Evolutionary conservation across 495 filamentous ascomycete species (phyloP).

Genomic region (Thermothielavioides terrestris): DNA sequence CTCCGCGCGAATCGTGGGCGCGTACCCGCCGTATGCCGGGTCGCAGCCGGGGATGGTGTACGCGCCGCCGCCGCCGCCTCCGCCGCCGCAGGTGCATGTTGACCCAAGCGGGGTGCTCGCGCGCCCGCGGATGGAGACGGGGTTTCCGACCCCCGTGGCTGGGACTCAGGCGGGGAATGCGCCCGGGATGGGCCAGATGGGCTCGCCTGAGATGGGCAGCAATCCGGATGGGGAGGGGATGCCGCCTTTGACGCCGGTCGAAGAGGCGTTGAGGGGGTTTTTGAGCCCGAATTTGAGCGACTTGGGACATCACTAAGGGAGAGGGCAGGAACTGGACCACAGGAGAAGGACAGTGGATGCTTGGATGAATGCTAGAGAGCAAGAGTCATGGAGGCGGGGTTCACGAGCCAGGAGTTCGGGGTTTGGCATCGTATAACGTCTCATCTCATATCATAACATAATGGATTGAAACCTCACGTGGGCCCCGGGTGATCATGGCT

Average conservation of each 20-base stretch:
- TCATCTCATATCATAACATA: too few relatives aligned
- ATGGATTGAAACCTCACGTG: too few relatives aligned
- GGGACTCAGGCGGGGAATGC: background rate
- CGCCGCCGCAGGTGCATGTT: too few relatives aligned
- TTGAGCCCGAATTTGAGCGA: constrained; percentile 4
- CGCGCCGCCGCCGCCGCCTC: background rate
- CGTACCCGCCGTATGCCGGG: background rate
- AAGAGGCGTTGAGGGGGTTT: constrained; percentile 8
- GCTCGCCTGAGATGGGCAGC: background rate
- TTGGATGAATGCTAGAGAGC: too few relatives aligned
- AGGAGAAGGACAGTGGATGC: too few relatives aligned
- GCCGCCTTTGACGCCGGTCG: constrained; percentile 11
- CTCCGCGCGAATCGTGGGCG: background rate
- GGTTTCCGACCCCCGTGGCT: background rate
- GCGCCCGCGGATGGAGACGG: constrained; percentile 6
- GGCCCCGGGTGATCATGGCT: too few relatives aligned
- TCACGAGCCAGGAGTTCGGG: too few relatives aligned
- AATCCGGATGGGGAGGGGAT: background rate
- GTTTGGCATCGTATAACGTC: too few relatives aligned
- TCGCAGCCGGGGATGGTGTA: background rate
- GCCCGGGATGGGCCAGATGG: constrained; percentile 1
- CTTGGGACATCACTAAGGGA: background rate
- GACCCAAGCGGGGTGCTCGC: background rate
- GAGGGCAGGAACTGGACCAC: too few relatives aligned
- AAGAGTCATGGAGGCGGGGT: too few relatives aligned